A percentile compares a stretch with the other conserved stretches of the same genome.
Conservation (phyloP, 225 moss, liverwort and hornwort species). For the Polytrichum commune region DNA sequence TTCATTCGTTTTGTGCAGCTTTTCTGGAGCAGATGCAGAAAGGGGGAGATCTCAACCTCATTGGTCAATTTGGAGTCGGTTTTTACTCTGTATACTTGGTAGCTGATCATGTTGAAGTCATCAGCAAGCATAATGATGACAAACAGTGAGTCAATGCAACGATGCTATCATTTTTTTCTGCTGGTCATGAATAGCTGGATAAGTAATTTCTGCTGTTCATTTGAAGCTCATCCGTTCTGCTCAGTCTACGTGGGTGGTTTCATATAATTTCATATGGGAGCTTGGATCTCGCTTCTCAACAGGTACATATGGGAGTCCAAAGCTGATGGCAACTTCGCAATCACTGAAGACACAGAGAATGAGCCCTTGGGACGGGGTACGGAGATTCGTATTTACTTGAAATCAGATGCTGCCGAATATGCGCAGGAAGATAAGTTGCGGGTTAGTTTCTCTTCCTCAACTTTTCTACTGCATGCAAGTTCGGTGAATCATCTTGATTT, state of each 20-base stretch:
- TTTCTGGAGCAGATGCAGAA: conserved; percentile 96
- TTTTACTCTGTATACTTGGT: conserved; percentile 98
- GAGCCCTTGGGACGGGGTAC: conserved; percentile 94
- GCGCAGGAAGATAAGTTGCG: conserved; percentile 81
- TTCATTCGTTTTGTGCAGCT: conserved; percentile 42
- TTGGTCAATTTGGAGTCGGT: conserved; percentile 98
- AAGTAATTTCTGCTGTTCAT: not conserved
- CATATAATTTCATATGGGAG: not conserved
- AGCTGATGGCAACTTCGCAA: conserved; percentile 91
- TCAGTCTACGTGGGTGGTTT: too few relatives aligned
- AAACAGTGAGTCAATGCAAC: conserved; percentile 60
- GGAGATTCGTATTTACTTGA: conserved; percentile 86
- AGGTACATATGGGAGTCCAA: conserved; percentile 99
- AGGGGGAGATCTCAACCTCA: conserved; percentile 92
- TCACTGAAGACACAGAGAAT: conserved; percentile 92
- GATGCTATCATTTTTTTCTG: too few relatives aligned
- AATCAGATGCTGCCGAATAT: conserved; percentile 89
- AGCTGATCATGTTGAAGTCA: conserved; percentile 93
- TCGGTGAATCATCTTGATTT: too few relatives aligned
- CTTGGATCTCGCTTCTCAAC: not conserved
- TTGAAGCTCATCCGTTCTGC: too few relatives aligned
- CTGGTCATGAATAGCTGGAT: not conserved
- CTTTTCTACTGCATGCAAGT: too few relatives aligned
- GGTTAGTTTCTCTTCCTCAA: conserved; percentile 21
- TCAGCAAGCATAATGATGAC: conserved; percentile 99